Evolutionary conservation across 352 stramenopile genomes (phyloP), one percentile per base, ranked within the genome.

Genomic region (Phytophthora lateralis): DNA sequence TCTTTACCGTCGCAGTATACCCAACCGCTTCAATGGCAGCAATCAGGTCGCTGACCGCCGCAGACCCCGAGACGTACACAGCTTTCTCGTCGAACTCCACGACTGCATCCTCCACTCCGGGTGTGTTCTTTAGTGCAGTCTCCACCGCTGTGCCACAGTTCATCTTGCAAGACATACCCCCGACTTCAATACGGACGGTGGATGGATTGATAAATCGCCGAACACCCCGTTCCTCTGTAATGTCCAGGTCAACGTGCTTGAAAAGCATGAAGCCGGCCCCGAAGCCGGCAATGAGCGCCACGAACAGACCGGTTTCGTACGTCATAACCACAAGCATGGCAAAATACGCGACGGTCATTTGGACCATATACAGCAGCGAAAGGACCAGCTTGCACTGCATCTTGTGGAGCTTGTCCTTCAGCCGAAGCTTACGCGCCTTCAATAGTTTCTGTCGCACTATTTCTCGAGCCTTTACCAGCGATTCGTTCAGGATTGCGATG

Each of bases 91-190:
- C 74, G 46, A 91, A 91, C 27, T 80, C 66, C 14, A 94, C 86
- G 11, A 85, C 71, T 17, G 77, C 88, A 49, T 80, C 71, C 11
- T 70, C 71, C 42, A 96, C 89, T 29, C 86, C 84, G 10, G 66
- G 48, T 17, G 54, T 61, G 43, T 41, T 61, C n/a, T 61, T 61
- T 57, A 97, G 64, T 34, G 90, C 82, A 41, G 61, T 83, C 66
- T 90, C 66, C 21, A 97, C 89, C 3, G 90, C 96, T 29, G 58
- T 96, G 48, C 96, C 97, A 66, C 93, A 97, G 69, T 98, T 98
- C 44, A 97, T 98, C 78, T 97, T 92, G 46, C 89, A 97, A 65
- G 76, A 97, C 78, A 96, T 96, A 32, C 90, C 89, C 51, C 93
- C 84, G 11, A 98, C 75, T 37, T 69, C 55, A 21, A 93, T 66